Evolutionary conservation across 257 asterid species (phyloP).

Genomic region (Solanum peruvianum): DNA sequence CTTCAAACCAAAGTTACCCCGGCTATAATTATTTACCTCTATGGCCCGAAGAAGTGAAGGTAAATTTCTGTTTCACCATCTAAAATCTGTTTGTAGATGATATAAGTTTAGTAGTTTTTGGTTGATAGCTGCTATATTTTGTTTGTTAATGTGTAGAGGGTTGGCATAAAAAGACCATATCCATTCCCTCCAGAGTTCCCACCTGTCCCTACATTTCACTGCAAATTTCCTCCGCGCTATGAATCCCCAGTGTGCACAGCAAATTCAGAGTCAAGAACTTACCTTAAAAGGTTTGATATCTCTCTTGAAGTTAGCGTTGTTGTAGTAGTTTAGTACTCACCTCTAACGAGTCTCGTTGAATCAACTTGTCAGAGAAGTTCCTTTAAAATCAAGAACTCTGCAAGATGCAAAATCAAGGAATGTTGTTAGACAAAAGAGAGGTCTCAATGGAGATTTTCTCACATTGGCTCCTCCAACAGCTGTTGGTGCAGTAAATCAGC

Average conservation of each 20-base stretch:
- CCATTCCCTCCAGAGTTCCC: slow-evolving; percentile 35
- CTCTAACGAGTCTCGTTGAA: neutral
- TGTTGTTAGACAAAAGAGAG: slow-evolving; percentile 11
- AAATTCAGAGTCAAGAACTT: slow-evolving; percentile 21
- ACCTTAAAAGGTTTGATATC: slow-evolving; percentile 27
- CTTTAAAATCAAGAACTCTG: slow-evolving; percentile 22
- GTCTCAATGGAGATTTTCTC: slow-evolving; percentile 52
- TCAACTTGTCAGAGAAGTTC: slow-evolving; percentile 34
- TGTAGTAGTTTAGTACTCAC: neutral
- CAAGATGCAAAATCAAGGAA: slow-evolving; percentile 13
- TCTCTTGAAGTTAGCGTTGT: neutral
- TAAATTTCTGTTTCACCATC: neutral
- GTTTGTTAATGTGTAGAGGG: slow-evolving; percentile 27
- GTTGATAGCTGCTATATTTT: slow-evolving; percentile 2
- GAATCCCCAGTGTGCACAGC: slow-evolving; percentile 9
- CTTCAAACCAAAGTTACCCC: slow-evolving; percentile 85
- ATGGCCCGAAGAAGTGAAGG: slow-evolving; percentile 70
- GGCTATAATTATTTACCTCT: slow-evolving; percentile 27
- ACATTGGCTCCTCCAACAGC: slow-evolving; percentile 66
- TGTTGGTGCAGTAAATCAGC: slow-evolving; percentile 10
- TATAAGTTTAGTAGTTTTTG: neutral
- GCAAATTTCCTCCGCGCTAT: slow-evolving; percentile 8
- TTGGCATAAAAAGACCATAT: slow-evolving; percentile 51
- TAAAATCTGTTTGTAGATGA: neutral
- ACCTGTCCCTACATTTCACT: slow-evolving; percentile 18